Evolutionary conservation across 331 rosid species (phyloP).

Genomic region (Acacia pycnantha): DNA sequence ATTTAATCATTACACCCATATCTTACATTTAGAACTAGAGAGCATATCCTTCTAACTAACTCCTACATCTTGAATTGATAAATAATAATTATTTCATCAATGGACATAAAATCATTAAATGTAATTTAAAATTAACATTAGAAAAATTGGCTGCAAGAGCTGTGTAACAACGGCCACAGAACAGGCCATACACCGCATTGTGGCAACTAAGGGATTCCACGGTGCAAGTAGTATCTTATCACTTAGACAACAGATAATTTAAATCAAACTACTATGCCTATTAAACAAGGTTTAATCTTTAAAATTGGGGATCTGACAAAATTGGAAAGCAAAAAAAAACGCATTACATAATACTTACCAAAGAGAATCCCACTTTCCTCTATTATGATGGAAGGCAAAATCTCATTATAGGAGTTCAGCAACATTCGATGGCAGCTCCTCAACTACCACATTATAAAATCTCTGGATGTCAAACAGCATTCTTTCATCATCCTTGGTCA

Average conservation of each 20-base stretch:
- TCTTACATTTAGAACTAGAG: too few species aligned
- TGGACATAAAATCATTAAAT: background rate
- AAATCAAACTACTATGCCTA: constrained; percentile 39
- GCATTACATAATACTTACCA: constrained; percentile 38
- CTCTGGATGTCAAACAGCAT: constrained; percentile 79
- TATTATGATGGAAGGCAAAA: constrained; percentile 30
- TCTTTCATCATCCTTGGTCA: constrained; percentile 58
- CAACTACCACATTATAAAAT: constrained; percentile 70
- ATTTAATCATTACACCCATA: background rate
- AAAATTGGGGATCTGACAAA: constrained; percentile 1
- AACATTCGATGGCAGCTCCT: constrained; percentile 82
- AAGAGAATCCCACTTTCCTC: constrained; percentile 31
- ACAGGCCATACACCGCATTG: constrained; percentile 29
- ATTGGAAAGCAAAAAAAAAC: background rate
- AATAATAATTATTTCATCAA: background rate
- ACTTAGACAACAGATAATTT: constrained; percentile 27
- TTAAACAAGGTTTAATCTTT: constrained; percentile 29
- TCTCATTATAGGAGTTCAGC: constrained; percentile 75
- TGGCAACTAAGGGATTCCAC: constrained; percentile 36
- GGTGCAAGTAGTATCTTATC: constrained; percentile 30
- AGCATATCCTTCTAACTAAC: background rate
- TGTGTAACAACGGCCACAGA: constrained; percentile 13
- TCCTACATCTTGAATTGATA: background rate
- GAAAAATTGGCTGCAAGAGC: constrained; percentile 25
- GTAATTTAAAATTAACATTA: background rate